These are phyloP conservation scores for Penicillium olsonii DNA, from an alignment of 2,329 filamentous ascomycete species.

Conservation along the genomic window DNA sequence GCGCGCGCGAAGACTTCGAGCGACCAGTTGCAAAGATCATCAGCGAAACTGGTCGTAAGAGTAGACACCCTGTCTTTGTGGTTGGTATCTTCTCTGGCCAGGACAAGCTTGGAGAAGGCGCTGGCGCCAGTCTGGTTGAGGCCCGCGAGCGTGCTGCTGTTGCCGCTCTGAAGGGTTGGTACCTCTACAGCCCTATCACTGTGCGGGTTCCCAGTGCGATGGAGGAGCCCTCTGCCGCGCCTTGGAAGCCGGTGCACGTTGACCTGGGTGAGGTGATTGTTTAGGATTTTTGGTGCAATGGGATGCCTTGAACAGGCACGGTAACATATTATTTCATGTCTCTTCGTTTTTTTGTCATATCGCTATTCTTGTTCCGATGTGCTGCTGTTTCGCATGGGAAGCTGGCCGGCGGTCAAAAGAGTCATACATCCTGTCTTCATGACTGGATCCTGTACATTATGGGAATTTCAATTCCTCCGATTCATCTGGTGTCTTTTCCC, in stretches of 20 bases:
- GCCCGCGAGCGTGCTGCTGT: constrained; percentile 79
- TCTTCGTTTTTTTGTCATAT: constrained; percentile 25
- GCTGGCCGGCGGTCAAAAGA: constrained; percentile 23
- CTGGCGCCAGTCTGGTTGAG: constrained; percentile 73
- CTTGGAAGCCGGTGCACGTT: constrained; percentile 68
- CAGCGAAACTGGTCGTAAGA: constrained; percentile 84
- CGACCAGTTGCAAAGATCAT: constrained; percentile 81
- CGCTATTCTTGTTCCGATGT: constrained; percentile 28
- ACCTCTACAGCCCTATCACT: constrained; percentile 80
- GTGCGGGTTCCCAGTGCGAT: constrained; percentile 70
- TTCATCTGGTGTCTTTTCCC: constrained; percentile 36
- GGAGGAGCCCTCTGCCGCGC: constrained; percentile 60
- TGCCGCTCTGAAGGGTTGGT: constrained; percentile 88
- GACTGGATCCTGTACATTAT: constrained; percentile 43
- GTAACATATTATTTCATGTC: constrained; percentile 24
- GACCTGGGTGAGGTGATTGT: constrained; percentile 71
- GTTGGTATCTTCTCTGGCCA: constrained; percentile 90
- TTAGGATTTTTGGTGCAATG: constrained; percentile 31
- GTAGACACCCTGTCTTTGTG: constrained; percentile 84
- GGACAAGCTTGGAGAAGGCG: constrained; percentile 91
- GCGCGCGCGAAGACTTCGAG: constrained; percentile 86
- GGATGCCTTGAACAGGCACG: constrained; percentile 10
- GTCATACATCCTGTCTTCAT: constrained; percentile 27
- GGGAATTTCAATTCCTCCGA: constrained; percentile 35
- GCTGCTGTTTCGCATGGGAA: constrained; percentile 29